Evolutionary conservation across 768 basidiomycete species (phyloP).

Genomic region (Melanogaster broomeanus): DNA sequence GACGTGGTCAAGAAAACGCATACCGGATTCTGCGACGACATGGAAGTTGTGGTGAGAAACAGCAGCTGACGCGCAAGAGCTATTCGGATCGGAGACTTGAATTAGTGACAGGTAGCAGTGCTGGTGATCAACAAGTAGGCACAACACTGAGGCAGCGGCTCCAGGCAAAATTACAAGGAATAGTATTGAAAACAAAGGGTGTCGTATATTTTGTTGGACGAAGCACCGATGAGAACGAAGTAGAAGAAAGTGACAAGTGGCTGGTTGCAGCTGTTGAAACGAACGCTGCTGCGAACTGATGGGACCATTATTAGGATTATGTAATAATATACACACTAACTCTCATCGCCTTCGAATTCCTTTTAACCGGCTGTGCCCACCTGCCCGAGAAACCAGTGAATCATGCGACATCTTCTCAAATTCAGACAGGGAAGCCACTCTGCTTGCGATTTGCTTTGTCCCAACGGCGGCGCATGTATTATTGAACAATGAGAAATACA

Average conservation of each 20-base stretch:
- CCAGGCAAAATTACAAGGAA: constrained; percentile 7
- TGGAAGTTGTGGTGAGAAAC: constrained; percentile 14
- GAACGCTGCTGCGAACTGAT: constrained; percentile 1
- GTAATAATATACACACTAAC: neutral
- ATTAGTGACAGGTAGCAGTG: constrained; percentile 9
- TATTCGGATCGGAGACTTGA: constrained; percentile 23
- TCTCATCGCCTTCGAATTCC: constrained; percentile 3
- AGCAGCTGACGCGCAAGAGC: constrained; percentile 3
- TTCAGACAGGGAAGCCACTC: neutral
- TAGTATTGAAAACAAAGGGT: constrained; percentile 2
- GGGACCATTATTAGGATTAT: neutral
- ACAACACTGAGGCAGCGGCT: neutral
- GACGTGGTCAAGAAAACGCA: constrained; percentile 27
- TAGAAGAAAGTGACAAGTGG: neutral
- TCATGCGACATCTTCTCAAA: neutral
- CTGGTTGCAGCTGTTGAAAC: neutral
- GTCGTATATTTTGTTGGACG: constrained; percentile 5
- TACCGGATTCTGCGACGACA: constrained; percentile 63
- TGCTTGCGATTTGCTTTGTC: neutral
- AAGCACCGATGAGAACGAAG: constrained; percentile 6
- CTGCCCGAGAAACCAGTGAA: neutral
- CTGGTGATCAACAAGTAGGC: neutral
- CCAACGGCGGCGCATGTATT: too few species aligned
- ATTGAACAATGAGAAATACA: neutral
- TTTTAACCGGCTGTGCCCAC: too few species aligned